phyloP scores from a whole-genome alignment of 2,329 filamentous ascomycete species.

The Alternaria sp. region DNA sequence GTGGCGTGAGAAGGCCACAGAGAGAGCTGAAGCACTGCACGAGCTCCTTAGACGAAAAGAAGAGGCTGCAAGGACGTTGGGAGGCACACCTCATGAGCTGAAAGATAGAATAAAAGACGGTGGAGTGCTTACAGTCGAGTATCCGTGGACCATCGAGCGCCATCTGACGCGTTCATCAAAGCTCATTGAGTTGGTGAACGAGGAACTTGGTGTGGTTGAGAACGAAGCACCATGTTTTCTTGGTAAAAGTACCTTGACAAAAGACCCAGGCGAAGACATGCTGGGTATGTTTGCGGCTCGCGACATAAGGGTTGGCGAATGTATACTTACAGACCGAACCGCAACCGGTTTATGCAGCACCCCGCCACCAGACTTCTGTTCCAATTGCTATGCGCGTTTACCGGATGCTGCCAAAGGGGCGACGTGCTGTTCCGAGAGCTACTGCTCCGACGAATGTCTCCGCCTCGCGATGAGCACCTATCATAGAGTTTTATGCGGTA shows the following conservation, averaged over 20 bases:
- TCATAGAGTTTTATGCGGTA: conserved; percentile 35
- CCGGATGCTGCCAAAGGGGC: conserved; percentile 1
- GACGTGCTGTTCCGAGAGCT: conserved; percentile 25
- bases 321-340: conserved; percentile 17
- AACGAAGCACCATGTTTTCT: conserved; percentile 3
- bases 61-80: conserved; percentile 5
- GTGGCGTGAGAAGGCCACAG: background rate
- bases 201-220: background rate
- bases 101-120: conserved; percentile 20
- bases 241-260: conserved; percentile 3
- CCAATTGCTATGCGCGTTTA: conserved; percentile 30
- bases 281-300: conserved; percentile 15
- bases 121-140: conserved; percentile 18
- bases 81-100: conserved; percentile 12
- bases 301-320: conserved; percentile 12
- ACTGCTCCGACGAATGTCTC: conserved; percentile 35
- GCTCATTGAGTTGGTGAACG: conserved; percentile 8
- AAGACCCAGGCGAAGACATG: conserved; percentile 8
- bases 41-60: conserved; percentile 14
- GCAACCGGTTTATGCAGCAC: conserved; percentile 22
- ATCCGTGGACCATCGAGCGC: conserved; percentile 16
- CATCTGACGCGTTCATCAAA: conserved; percentile 5
- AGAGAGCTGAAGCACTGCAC: conserved; percentile 4
- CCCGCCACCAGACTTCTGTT: conserved; percentile 16
- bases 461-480: conserved; percentile 30